These are phyloP conservation scores for Galium porrigens DNA, from an alignment of 305 asterid genomes.

Conservation along the genomic window DNA sequence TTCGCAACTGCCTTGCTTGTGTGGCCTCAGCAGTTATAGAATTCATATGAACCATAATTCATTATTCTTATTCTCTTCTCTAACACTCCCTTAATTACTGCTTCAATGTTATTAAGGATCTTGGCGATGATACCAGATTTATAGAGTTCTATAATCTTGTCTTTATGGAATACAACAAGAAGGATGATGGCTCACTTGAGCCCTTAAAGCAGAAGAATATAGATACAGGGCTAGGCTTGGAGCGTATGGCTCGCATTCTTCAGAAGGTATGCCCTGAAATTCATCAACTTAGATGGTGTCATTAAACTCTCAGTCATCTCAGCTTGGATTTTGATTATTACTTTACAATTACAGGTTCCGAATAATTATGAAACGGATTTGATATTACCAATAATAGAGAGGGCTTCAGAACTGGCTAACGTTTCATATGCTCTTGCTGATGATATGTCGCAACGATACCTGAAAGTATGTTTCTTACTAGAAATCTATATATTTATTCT, in stretches of 20 bases:
- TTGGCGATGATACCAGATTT: constrained; percentile 82
- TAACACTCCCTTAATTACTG: constrained; percentile 8
- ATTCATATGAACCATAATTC: neutral
- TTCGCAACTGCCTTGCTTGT: neutral
- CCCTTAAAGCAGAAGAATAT: constrained; percentile 89
- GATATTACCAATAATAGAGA: constrained; percentile 71
- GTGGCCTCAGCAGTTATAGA: neutral
- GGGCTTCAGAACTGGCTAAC: constrained; percentile 65
- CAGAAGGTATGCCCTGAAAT: constrained; percentile 36
- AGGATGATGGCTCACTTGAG: constrained; percentile 89
- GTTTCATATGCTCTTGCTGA: constrained; percentile 50
- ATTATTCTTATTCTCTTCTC: constrained; percentile 3
- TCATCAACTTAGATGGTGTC: neutral
- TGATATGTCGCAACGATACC: constrained; percentile 51
- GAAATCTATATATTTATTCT: neutral
- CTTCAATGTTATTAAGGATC: constrained; percentile 47
- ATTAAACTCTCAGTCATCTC: neutral
- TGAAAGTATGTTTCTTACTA: constrained; percentile 38
- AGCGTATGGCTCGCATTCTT: constrained; percentile 91
- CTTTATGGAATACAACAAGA: constrained; percentile 82
- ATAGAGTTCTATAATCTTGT: constrained; percentile 97
- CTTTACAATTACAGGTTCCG: constrained; percentile 49
- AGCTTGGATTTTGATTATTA: neutral
- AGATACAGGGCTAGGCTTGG: constrained; percentile 92
- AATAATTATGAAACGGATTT: constrained; percentile 89